Evolutionary conservation across 768 basidiomycete species (phyloP).

Genomic region (Mycena galopus): DNA sequence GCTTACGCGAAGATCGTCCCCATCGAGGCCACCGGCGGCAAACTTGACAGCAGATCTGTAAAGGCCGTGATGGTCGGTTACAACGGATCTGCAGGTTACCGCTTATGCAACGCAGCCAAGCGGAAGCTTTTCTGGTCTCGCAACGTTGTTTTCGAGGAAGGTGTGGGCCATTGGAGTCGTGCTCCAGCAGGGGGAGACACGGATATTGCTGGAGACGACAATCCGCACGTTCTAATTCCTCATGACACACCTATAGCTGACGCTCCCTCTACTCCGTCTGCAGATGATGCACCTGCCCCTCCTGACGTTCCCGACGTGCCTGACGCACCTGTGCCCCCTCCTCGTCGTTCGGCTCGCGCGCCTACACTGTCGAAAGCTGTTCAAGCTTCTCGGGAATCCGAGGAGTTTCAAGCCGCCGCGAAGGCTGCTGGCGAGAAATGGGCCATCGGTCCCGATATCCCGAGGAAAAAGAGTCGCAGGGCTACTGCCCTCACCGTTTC

Average conservation of each 20-base stretch:
- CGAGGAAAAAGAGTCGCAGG: too few relatives aligned
- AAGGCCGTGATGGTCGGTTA: neutral
- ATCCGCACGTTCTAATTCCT: conserved; percentile 20
- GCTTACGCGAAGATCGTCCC: neutral
- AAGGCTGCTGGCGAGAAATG: conserved; percentile 16
- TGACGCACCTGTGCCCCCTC: too few relatives aligned
- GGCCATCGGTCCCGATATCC: too few relatives aligned
- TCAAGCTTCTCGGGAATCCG: neutral
- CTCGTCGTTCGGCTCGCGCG: neutral
- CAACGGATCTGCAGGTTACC: neutral
- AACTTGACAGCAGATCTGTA: neutral
- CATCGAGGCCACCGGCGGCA: neutral
- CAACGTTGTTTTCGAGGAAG: neutral
- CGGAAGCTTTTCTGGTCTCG: neutral
- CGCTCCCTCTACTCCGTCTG: neutral
- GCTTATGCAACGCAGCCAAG: neutral
- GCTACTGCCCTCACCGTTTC: too few relatives aligned
- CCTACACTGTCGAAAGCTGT: neutral
- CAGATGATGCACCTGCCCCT: neutral
- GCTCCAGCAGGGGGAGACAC: conserved; percentile 23
- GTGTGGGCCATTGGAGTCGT: neutral
- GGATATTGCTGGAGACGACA: neutral
- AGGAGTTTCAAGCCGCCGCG: conserved; percentile 16
- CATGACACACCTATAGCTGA: neutral
- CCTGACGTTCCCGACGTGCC: neutral